These are phyloP conservation scores for Pestalotiopsis sp. DNA, from an alignment of 2,329 filamentous ascomycete species.

Conservation along the genomic window DNA sequence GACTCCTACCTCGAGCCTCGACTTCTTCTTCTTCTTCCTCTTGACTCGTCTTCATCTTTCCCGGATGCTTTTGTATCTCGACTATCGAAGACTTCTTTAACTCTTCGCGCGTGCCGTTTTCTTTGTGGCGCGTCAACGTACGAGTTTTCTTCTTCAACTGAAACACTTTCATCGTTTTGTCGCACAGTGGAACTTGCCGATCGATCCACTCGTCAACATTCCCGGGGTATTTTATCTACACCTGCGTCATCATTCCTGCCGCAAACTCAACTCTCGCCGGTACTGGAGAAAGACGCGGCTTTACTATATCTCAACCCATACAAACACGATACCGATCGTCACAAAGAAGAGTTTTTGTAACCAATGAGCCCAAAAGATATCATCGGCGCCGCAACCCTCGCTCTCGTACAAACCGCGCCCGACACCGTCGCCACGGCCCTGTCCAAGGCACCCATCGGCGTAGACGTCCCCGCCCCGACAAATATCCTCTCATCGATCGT, in stretches of 20 bases:
- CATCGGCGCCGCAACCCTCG: conserved; percentile 13
- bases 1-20: neutral
- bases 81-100: neutral
- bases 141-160: conserved; percentile 2
- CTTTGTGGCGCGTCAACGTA: conserved; percentile 1
- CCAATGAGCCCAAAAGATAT: conserved; percentile 27
- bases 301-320: conserved; percentile 4
- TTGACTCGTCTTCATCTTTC: neutral
- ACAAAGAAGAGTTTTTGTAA: neutral
- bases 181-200: neutral
- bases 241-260: neutral
- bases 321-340: neutral
- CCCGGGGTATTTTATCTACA: neutral
- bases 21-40: neutral
- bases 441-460: conserved; percentile 24
- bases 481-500: conserved; percentile 24
- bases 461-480: conserved; percentile 20
- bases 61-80: neutral
- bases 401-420: conserved; percentile 20
- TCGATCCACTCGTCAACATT: neutral
- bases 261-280: neutral
- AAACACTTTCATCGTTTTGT: conserved; percentile 4
- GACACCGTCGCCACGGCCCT: conserved; percentile 20
- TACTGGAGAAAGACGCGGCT: neutral
- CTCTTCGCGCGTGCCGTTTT: neutral